Conservation (phyloP, 805 yeast genomes). For the Lipomyces sp. region DNA sequence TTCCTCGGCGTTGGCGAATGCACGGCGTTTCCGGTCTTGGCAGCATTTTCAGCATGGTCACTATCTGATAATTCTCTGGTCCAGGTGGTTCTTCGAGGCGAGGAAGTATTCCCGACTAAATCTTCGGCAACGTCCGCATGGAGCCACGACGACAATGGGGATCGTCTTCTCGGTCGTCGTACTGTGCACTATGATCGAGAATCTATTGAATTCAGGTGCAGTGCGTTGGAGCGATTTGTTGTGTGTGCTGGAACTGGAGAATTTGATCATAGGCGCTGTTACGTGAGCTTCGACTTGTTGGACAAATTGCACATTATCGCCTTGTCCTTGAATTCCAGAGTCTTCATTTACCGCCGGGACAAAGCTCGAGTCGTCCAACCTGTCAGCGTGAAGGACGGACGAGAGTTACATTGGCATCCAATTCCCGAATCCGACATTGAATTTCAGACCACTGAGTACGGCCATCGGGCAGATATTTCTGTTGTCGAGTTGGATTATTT, state of each 20-base stretch:
- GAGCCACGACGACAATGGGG: neutral
- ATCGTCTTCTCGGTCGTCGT: neutral
- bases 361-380: neutral
- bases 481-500: conserved; percentile 28
- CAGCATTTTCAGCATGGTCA: conserved; percentile 29
- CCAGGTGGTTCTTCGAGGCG: conserved; percentile 30
- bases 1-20: conserved; percentile 6
- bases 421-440: conserved; percentile 18
- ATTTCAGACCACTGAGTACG: neutral
- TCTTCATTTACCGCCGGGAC: conserved; percentile 12
- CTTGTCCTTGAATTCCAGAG: conserved; percentile 25
- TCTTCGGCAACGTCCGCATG: neutral
- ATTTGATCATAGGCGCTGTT: conserved; percentile 10
- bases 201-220: conserved; percentile 22
- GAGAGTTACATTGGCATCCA: conserved; percentile 20
- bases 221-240: conserved; percentile 8
- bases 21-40: conserved; percentile 13
- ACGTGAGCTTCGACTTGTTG: conserved; percentile 25
- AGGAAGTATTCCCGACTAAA: neutral
- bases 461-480: conserved; percentile 7
- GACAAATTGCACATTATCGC: conserved; percentile 21
- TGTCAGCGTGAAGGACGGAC: conserved; percentile 1
- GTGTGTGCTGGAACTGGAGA: conserved; percentile 34
- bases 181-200: conserved; percentile 17
- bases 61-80: conserved; percentile 15